Evolutionary conservation across 306 rosid species (phyloP).

Genomic region (Inga laurina): DNA sequence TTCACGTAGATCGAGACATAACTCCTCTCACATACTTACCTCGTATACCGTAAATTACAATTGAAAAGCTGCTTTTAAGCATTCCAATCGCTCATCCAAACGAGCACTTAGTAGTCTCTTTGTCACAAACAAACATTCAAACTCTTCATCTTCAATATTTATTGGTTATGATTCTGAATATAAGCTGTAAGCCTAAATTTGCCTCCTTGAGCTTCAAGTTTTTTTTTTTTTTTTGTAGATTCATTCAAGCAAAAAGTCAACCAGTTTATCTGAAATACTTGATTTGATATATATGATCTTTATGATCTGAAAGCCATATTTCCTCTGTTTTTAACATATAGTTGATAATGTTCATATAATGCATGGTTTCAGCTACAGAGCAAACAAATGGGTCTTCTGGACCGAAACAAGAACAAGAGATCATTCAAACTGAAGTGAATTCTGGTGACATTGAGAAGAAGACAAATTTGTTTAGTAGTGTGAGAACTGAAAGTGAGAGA

Average conservation of each 20-base stretch:
- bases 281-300: neutral
- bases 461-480: neutral
- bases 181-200: neutral
- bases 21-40: no score
- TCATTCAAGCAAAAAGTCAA: neutral
- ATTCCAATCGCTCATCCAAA: no score
- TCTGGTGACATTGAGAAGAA: neutral
- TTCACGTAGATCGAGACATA: no score
- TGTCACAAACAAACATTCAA: neutral
- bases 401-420: slow-evolving; percentile 16
- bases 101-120: neutral
- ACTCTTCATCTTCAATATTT: neutral
- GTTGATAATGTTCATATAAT: neutral
- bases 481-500: no score
- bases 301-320: neutral
- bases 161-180: neutral
- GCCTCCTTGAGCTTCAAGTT: neutral
- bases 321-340: no score
- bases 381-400: neutral
- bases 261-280: neutral
- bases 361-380: slow-evolving; percentile 2
- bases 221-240: neutral
- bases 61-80: no score
- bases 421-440: neutral
- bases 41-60: no score